Evolutionary conservation across 495 filamentous ascomycete genomes (phyloP).

Genomic region (Cudoniella acicularis): DNA sequence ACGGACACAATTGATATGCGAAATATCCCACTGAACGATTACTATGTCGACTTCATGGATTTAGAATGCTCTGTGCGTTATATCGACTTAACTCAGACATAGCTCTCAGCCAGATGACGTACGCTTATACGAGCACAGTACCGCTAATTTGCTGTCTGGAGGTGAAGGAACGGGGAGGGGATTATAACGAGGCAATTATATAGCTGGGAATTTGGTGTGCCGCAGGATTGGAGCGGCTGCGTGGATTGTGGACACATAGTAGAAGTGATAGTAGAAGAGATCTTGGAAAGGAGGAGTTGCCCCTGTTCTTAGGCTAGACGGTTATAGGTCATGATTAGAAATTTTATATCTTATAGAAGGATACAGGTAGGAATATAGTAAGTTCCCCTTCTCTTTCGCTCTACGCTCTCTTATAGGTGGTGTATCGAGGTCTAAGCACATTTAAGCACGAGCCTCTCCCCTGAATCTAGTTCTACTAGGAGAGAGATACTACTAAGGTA

Average conservation of each 20-base stretch:
- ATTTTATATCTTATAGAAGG: slow-evolving; percentile 18
- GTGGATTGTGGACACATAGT: slow-evolving; percentile 4
- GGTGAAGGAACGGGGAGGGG: slow-evolving; percentile 17
- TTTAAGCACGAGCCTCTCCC: too few relatives aligned
- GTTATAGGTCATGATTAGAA: slow-evolving; percentile 17
- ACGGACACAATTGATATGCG: too few relatives aligned
- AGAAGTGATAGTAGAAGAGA: slow-evolving; percentile 1
- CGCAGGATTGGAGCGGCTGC: slow-evolving; percentile 11
- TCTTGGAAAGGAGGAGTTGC: slow-evolving; percentile 12
- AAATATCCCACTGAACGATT: too few relatives aligned
- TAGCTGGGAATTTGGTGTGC: slow-evolving; percentile 18
- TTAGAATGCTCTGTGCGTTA: neutral
- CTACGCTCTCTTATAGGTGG: neutral
- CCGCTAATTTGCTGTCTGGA: slow-evolving; percentile 14
- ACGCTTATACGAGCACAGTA: slow-evolving; percentile 20
- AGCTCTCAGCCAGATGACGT: slow-evolving; percentile 19
- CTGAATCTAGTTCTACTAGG: too few relatives aligned
- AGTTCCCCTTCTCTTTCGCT: slow-evolving; percentile 1
- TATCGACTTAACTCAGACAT: neutral
- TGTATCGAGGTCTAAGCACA: too few relatives aligned
- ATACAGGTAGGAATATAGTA: slow-evolving; percentile 9
- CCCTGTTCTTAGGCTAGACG: slow-evolving; percentile 13
- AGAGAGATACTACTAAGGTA: too few relatives aligned
- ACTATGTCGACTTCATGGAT: neutral
- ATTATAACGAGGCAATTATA: slow-evolving; percentile 17